phyloP scores from a whole-genome alignment of 2,329 filamentous ascomycete species.

The Fusarium goolgardi region DNA sequence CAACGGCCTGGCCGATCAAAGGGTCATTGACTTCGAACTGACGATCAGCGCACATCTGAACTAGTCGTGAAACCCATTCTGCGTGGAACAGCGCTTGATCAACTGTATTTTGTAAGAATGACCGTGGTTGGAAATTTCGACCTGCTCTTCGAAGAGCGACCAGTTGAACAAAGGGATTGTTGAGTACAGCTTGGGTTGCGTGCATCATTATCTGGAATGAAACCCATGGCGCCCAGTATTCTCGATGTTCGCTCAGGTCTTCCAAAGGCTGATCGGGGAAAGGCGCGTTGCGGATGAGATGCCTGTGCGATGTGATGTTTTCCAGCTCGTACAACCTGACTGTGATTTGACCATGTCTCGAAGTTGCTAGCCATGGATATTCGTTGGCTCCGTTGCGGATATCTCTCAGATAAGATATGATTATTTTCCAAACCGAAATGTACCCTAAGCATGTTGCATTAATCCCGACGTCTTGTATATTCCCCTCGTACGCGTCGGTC shows the following conservation, averaged over 20 bases:
- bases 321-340: conserved; percentile 42
- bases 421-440: conserved; percentile 33
- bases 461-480: conserved; percentile 18
- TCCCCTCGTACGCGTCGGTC: conserved; percentile 38
- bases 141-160: conserved; percentile 36
- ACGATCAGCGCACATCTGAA: conserved; percentile 40
- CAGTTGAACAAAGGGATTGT: conserved; percentile 44
- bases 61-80: conserved; percentile 40
- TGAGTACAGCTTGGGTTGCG: conserved; percentile 33
- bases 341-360: conserved; percentile 32
- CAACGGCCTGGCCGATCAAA: conserved; percentile 37
- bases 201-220: conserved; percentile 42
- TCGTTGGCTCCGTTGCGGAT: conserved; percentile 36
- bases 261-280: conserved; percentile 35
- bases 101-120: conserved; percentile 42
- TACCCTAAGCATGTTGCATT: conserved; percentile 16
- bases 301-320: conserved; percentile 25
- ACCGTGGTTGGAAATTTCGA: conserved; percentile 34
- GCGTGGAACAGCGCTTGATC: conserved; percentile 43
- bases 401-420: conserved; percentile 36
- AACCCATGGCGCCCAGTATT: conserved; percentile 43
- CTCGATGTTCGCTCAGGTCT: conserved; percentile 23
- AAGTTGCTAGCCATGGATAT: conserved; percentile 40
- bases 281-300: conserved; percentile 38
- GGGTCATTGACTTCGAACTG: conserved; percentile 39